Evolutionary conservation across 176 grass and related monocot genomes (phyloP).

Genomic region (Zoysia japonica): DNA sequence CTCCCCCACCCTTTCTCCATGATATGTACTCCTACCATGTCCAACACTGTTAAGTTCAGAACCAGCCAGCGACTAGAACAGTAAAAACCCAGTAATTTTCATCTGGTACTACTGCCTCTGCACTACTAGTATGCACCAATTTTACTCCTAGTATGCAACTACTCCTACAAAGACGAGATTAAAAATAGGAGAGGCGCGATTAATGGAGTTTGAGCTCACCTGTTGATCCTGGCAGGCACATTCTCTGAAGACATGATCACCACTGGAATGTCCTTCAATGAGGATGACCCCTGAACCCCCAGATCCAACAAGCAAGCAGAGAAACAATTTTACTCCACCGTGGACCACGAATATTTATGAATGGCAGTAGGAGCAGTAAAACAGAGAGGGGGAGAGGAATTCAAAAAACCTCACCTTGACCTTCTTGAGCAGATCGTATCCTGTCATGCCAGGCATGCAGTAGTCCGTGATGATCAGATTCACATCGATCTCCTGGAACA

Average conservation of each 20-base stretch:
- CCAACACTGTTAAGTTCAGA: slow-evolving; percentile 24
- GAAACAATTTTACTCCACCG: slow-evolving; percentile 1
- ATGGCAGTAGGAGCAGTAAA: too few relatives aligned
- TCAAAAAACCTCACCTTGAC: slow-evolving; percentile 63
- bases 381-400: not conserved
- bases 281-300: slow-evolving; percentile 75
- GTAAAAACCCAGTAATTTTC: not conserved
- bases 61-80: slow-evolving; percentile 27
- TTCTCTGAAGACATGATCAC: slow-evolving; percentile 99
- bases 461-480: slow-evolving; percentile 98
- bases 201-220: slow-evolving; percentile 43
- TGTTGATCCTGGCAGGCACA: slow-evolving; percentile 92
- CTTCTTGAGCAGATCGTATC: slow-evolving; percentile 87
- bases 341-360: slow-evolving; percentile 27
- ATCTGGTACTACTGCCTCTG: not conserved
- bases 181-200: too few relatives aligned
- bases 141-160: not conserved
- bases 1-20: slow-evolving; percentile 5
- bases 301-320: slow-evolving; percentile 5
- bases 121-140: not conserved
- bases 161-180: too few relatives aligned
- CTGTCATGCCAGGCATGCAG: slow-evolving; percentile 97
- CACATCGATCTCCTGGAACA: slow-evolving; percentile 76
- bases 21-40: not conserved
- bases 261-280: slow-evolving; percentile 90